Conservation (phyloP, 345 rosid genomes). For the Streptanthus diversifolius region DNA sequence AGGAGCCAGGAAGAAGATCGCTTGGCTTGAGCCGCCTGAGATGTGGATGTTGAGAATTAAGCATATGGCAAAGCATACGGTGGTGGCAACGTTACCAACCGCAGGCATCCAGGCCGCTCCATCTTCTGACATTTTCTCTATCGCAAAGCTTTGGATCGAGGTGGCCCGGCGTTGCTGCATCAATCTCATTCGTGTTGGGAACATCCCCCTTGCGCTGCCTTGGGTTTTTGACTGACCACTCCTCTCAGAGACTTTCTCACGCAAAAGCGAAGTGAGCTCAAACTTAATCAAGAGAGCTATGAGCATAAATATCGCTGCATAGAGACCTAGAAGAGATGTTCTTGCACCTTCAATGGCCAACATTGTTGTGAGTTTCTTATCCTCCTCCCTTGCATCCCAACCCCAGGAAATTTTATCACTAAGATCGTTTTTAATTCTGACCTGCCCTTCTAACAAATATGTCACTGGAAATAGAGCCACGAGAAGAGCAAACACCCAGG, state of each 20-base stretch:
- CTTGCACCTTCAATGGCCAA: slow-evolving; percentile 98
- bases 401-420: slow-evolving; percentile 51
- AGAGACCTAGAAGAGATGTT: slow-evolving; percentile 95
- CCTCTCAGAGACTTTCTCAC: slow-evolving; percentile 78
- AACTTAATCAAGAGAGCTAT: slow-evolving; percentile 89
- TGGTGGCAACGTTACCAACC: slow-evolving; percentile 87
- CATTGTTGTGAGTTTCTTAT: slow-evolving; percentile 66
- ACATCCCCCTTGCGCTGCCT: slow-evolving; percentile 41
- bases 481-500: slow-evolving; percentile 94
- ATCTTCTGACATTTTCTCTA: slow-evolving; percentile 90
- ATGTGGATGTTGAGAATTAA: slow-evolving; percentile 74
- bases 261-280: slow-evolving; percentile 88
- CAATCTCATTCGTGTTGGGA: slow-evolving; percentile 79
- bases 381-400: slow-evolving; percentile 70
- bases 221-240: slow-evolving; percentile 52
- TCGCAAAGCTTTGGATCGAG: slow-evolving; percentile 64
- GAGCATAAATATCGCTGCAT: slow-evolving; percentile 96
- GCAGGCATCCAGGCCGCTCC: slow-evolving; percentile 99
- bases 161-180: slow-evolving; percentile 89
- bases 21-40: slow-evolving; percentile 90
- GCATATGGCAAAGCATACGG: slow-evolving; percentile 96
- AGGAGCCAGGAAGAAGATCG: slow-evolving; percentile 95
- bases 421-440: slow-evolving; percentile 66
- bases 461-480: slow-evolving; percentile 97
- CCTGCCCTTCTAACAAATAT: slow-evolving; percentile 92